These are phyloP conservation scores for Trapa bicornis DNA, from an alignment of 345 rosid species.

Conservation along the genomic window DNA sequence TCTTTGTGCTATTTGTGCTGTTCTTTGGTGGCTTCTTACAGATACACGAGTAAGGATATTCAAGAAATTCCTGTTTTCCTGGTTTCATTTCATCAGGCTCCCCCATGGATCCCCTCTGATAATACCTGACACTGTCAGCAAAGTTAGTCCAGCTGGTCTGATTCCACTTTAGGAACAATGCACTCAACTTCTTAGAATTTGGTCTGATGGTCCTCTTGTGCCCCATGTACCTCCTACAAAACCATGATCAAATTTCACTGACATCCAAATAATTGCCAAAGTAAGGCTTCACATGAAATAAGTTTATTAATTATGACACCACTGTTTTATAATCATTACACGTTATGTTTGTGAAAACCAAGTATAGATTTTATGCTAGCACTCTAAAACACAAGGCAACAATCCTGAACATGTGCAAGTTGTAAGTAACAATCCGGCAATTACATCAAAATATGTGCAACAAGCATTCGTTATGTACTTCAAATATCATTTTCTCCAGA, in stretches of 20 bases:
- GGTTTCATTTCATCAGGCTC: constrained; percentile 83
- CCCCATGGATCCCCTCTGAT: constrained; percentile 94
- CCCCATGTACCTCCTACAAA: constrained; percentile 79
- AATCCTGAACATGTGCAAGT: too few relatives aligned
- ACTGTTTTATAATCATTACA: not conserved
- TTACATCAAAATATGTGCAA: not conserved
- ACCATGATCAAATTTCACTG: not conserved
- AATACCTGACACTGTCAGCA: constrained; percentile 62
- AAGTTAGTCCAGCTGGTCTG: constrained; percentile 70
- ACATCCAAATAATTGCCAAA: not conserved
- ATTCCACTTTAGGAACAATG: constrained; percentile 52
- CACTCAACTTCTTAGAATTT: constrained; percentile 75
- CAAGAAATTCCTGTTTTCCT: constrained; percentile 81
- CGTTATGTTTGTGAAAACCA: not conserved
- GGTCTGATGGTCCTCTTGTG: constrained; percentile 96
- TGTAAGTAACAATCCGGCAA: not conserved
- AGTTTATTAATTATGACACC: not conserved
- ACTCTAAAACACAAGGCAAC: too few relatives aligned
- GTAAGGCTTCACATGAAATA: not conserved
- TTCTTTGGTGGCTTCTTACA: constrained; percentile 43
- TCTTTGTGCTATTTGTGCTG: not conserved
- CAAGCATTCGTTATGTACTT: not conserved
- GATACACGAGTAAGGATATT: constrained; percentile 70
- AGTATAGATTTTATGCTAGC: not conserved
- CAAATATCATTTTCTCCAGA: not conserved